Evolutionary conservation across 441 rosid species (phyloP).

Genomic region (Euphorbia celastroides): DNA sequence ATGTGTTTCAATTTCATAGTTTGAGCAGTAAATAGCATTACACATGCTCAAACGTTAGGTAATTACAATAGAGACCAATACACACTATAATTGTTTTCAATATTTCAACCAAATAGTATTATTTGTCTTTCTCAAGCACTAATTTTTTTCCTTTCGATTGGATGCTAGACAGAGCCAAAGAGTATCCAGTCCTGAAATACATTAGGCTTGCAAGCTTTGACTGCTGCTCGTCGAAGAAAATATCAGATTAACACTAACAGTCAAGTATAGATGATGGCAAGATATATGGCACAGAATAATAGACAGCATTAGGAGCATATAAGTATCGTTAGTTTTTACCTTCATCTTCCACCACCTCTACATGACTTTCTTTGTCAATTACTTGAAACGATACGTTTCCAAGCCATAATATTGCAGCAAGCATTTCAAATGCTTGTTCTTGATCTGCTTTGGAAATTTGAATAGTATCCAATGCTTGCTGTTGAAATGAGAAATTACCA

Average conservation of each 20-base stretch:
- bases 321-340: constrained; percentile 35
- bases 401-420: constrained; percentile 83
- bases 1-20: too few species aligned
- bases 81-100: not conserved
- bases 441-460: constrained; percentile 68
- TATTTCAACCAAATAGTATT: not conserved
- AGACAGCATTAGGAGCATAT: not conserved
- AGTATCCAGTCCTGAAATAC: not conserved
- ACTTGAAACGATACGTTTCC: constrained; percentile 81
- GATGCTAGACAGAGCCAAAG: not conserved
- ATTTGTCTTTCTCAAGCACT: not conserved
- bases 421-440: constrained; percentile 68
- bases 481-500: constrained; percentile 23
- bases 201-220: not conserved
- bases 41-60: too few species aligned
- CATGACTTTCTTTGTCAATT: constrained; percentile 72
- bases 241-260: not conserved
- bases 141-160: not conserved
- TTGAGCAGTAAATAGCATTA: too few species aligned
- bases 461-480: constrained; percentile 78
- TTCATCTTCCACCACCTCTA: constrained; percentile 72
- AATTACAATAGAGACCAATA: not conserved
- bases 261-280: constrained; percentile 1
- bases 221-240: not conserved
- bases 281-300: not conserved